These are phyloP conservation scores for Kwoniella pini DNA, from an alignment of 768 basidiomycete species.

Conservation along the genomic window DNA sequence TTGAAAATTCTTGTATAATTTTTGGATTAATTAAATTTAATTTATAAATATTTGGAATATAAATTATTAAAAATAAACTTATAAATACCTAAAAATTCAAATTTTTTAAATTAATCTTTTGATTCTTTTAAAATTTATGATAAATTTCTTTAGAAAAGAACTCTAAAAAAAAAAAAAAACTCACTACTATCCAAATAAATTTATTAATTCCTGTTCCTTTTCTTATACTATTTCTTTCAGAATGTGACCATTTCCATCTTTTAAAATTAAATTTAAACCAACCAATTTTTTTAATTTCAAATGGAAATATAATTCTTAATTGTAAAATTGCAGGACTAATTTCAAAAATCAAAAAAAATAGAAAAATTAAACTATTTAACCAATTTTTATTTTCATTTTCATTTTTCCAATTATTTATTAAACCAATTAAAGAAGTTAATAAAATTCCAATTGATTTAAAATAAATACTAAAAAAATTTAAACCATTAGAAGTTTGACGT, in stretches of 20 bases:
- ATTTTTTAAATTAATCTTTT: neutral
- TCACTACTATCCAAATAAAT: conserved; percentile 9
- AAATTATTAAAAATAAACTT: conserved; percentile 5
- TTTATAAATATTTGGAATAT: conserved; percentile 5
- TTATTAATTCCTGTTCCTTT: neutral
- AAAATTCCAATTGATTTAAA: neutral
- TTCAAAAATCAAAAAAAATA: neutral
- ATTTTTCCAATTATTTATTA: neutral
- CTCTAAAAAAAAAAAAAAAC: neutral
- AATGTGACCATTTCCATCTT: conserved; percentile 10
- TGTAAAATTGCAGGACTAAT: conserved; percentile 1
- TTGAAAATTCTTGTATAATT: neutral
- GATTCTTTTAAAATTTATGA: neutral
- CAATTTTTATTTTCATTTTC: neutral
- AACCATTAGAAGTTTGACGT: conserved; percentile 16
- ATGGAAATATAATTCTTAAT: conserved; percentile 4
- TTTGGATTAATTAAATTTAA: conserved; percentile 6
- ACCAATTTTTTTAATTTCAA: conserved; percentile 8
- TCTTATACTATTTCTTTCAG: conserved; percentile 15
- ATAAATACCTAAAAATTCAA: neutral
- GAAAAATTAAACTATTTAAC: neutral
- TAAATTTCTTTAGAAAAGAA: no score
- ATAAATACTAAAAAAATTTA: conserved; percentile 5
- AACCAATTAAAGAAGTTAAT: neutral
- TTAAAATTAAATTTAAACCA: conserved; percentile 6